Evolutionary conservation across 176 grass and related monocot genomes (phyloP), one percentile per base, ranked within the genome.

Genomic region (Raddia distichophylla): DNA sequence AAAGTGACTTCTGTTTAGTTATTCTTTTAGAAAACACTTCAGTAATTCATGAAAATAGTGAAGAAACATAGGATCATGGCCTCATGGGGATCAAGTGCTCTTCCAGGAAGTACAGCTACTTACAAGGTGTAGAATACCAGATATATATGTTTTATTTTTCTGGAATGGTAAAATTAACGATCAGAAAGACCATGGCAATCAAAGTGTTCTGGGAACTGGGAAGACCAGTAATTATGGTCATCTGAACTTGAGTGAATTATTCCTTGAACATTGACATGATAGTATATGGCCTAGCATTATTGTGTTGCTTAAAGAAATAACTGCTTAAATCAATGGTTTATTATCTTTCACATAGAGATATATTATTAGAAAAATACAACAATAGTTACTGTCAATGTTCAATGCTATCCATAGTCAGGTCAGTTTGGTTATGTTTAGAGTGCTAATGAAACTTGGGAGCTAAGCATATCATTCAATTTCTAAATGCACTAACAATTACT

Each of bases 401-500:
- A 70, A 49, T 70, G n/a, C 10, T 7, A 7, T 13, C 8, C 6
- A 55, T 22, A 60, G 73, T 60, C 73, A 75, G 18, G 73, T 22
- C 3, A 2, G 59, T 15, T 60, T 13, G 6, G 18, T 22, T 59
- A 13, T 59, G 37, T 61, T 45, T 45, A 32, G 40, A 5, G 10
- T 32, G 19, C 6, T 17, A 50, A 33, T 48, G 18, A 76, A 60
- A 5, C 20, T 34, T 50, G 75, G 13, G 13, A 76, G 2, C 27
- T 11, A 60, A 60, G 58, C 43, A 49, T 62, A 77, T 63, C 42
- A 63, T 77, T 63, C 42, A 11, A 48, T 48, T 61, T 32, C 27
- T 18, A 59, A 0, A 6, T 47, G 56, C 17, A 70, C 68, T 35
- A 19, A 71, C 46, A 73, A 12, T 35, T 48, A 60, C 19, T 34